Evolutionary conservation across 768 basidiomycete species (phyloP).

Genomic region (Baorangia bicolor): DNA sequence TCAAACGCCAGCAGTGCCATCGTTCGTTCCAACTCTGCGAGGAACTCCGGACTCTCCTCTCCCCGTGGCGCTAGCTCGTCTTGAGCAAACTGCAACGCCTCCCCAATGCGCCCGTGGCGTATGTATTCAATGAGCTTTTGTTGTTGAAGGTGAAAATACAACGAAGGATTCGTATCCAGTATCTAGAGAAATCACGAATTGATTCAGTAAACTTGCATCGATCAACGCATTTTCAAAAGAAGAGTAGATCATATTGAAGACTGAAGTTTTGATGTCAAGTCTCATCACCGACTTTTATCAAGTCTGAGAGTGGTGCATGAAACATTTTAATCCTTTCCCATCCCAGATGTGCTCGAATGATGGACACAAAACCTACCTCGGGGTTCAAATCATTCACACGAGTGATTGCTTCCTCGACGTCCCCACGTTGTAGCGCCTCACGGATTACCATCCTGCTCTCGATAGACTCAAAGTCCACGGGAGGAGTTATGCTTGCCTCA

Average conservation of each 20-base stretch:
- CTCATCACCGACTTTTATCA: constrained; percentile 79
- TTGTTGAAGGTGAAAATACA: constrained; percentile 96
- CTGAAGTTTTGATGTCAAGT: constrained; percentile 81
- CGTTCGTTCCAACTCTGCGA: constrained; percentile 88
- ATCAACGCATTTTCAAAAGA: background rate
- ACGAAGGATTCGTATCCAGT: constrained; percentile 88
- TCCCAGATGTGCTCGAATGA: background rate
- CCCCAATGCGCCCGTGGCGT: constrained; percentile 71
- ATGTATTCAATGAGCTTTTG: constrained; percentile 95
- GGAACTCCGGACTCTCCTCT: constrained; percentile 91
- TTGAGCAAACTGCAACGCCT: constrained; percentile 90
- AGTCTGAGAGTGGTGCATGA: constrained; percentile 99
- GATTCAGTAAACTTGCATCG: constrained; percentile 15
- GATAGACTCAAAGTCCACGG: constrained; percentile 89
- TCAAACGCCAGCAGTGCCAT: constrained; percentile 92
- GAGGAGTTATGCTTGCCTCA: constrained; percentile 74
- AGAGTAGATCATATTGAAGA: constrained; percentile 84
- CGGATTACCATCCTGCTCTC: constrained; percentile 94
- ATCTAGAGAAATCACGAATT: constrained; percentile 57
- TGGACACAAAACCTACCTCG: constrained; percentile 65
- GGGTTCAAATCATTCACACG: constrained; percentile 94
- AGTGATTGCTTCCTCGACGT: constrained; percentile 94
- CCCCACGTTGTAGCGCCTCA: constrained; percentile 89
- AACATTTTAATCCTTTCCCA: constrained; percentile 78
- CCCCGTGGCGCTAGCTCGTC: constrained; percentile 92